These are phyloP conservation scores for Plantago ovata DNA, from an alignment of 257 asterid genomes.

Conservation along the genomic window DNA sequence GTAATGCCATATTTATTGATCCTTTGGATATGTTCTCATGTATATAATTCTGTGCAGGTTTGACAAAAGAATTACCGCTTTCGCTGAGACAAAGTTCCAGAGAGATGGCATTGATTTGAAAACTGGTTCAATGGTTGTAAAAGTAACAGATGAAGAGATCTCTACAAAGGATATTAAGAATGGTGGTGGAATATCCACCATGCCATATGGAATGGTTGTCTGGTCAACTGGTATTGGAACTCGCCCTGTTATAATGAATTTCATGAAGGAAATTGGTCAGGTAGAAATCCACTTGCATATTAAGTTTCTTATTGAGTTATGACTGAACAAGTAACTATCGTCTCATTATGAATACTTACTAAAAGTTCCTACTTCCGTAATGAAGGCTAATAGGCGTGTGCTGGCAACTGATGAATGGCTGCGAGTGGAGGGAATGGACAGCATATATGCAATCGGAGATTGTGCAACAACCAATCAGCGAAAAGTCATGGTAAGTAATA, in stretches of 20 bases:
- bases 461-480: constrained; percentile 96
- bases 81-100: constrained; percentile 83
- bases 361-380: constrained; percentile 12
- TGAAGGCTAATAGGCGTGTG: constrained; percentile 74
- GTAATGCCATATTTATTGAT: constrained; percentile 11
- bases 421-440: constrained; percentile 69
- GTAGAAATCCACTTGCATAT: constrained; percentile 32
- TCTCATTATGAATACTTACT: constrained; percentile 1
- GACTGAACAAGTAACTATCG: not conserved
- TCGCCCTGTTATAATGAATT: constrained; percentile 80
- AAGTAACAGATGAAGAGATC: constrained; percentile 76
- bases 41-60: constrained; percentile 54
- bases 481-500: constrained; percentile 64
- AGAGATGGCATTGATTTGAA: constrained; percentile 86
- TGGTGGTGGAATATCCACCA: constrained; percentile 58
- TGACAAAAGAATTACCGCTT: constrained; percentile 92
- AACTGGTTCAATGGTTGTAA: constrained; percentile 94
- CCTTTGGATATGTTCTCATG: constrained; percentile 10
- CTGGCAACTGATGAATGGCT: constrained; percentile 96
- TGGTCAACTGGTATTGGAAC: constrained; percentile 99
- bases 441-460: constrained; percentile 83
- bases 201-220: constrained; percentile 96
- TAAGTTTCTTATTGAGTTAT: constrained; percentile 5
- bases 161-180: constrained; percentile 69
- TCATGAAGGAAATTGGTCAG: constrained; percentile 96